Conservation (phyloP, 2,329 filamentous ascomycete species). For the Claviceps africana region DNA sequence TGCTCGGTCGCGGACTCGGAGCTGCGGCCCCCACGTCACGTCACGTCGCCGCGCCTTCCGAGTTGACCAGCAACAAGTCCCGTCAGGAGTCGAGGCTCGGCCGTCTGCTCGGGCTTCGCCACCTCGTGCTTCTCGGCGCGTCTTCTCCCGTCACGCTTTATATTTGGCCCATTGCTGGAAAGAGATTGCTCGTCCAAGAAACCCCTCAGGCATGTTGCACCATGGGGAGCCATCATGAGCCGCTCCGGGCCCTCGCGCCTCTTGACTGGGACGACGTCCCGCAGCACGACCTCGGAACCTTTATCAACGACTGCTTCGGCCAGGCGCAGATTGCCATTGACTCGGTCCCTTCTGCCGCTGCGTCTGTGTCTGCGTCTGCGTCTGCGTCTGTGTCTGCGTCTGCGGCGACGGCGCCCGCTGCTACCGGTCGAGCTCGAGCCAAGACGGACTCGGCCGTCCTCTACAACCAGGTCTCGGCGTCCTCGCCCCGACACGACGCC, state of each 20-base stretch:
- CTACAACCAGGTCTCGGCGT: constrained; percentile 37
- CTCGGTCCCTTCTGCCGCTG: constrained; percentile 48
- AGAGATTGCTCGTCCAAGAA: background rate
- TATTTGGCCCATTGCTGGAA: no score
- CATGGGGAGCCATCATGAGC: constrained; percentile 35
- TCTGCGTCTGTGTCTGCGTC: no score
- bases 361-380: no score
- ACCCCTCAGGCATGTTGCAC: background rate
- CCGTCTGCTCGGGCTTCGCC: no score
- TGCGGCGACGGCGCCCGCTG: constrained; percentile 17
- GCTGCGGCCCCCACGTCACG: no score
- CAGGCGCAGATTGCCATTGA: constrained; percentile 59
- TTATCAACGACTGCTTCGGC: constrained; percentile 46
- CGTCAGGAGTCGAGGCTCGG: no score
- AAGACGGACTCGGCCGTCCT: constrained; percentile 39
- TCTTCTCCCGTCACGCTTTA: no score
- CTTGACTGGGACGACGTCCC: constrained; percentile 35
- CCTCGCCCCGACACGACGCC: constrained; percentile 18
- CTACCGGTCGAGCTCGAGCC: constrained; percentile 34
- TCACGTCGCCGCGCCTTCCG: no score
- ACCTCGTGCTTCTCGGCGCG: no score
- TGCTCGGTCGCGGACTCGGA: no score
- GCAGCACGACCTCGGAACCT: constrained; percentile 35
- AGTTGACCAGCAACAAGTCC: no score
- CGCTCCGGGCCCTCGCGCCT: constrained; percentile 42